Evolutionary conservation across 352 stramenopile species (phyloP), one percentile per base, ranked within the genome.

Genomic region (Phytopythium boreale): DNA sequence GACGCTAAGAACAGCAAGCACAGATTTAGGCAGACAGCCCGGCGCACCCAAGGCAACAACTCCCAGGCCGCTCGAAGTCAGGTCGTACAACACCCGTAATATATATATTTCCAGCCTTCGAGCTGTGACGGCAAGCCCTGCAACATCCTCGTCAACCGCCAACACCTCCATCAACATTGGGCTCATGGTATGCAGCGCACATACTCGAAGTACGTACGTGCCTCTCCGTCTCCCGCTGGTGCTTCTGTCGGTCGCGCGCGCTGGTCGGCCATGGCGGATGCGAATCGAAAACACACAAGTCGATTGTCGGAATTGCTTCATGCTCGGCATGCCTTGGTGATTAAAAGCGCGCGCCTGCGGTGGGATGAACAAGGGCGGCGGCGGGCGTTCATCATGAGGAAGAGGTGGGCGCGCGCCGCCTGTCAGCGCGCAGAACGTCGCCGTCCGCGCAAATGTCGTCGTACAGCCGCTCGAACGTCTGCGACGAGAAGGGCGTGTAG

Each of bases 391-490:
- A 53, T 53, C 47, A 34, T 19, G 47, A 53, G 22, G 46, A 52
- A 15, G 29, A 46, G 9, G 29, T 8, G 7, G 29, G 20, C 7
- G 52, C 31, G 37, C 34, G 41, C 24, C 57, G 51, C 15, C 58
- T 61, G 52, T 59, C 62, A 29, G 74, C 63, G 46, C 74, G 59
- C 12, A 88, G 68, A 66, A 75, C 68, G 1, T 82, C 76, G 2
- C 74, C 86, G 64, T 96, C 87, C 0, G 79, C 82, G 50, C 82
- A 92, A 56, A 96, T 92, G 59, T 94, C 81, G 49, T 93, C 87
- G 63, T 96, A 96, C 31, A 96, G 71, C n/a, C 75, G 85, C 66
- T 96, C 87, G 61, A 96, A 94, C 14, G 76, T 67, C n/a, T 79
- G 62, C 14, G 85, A 72, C 24, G 80, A 79, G 50, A 96, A 96